These are phyloP conservation scores for Pneumocystis sp. DNA, from an alignment of 1,139 yeast genomes.

Conservation along the genomic window DNA sequence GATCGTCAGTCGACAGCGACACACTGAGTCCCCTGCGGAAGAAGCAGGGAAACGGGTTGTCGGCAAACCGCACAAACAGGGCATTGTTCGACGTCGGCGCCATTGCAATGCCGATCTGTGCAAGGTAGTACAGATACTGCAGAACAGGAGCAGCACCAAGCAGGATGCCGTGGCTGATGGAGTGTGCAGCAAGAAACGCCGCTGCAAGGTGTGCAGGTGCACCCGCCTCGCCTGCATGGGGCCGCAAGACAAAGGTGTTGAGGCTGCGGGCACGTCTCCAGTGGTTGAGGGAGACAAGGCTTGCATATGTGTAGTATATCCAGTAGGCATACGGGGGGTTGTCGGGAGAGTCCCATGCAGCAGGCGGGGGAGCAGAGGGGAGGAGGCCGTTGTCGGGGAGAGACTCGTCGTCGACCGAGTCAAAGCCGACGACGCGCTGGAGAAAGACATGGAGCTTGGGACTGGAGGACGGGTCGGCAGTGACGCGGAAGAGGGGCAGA, in stretches of 20 bases:
- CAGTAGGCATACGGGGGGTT: constrained; percentile 98
- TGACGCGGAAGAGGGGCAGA: constrained; percentile 83
- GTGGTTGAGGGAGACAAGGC: constrained; percentile 68
- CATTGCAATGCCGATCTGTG: constrained; percentile 97
- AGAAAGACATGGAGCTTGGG: constrained; percentile 80
- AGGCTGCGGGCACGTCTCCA: constrained; percentile 61
- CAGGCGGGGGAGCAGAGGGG: constrained; percentile 68
- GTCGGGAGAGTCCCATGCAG: constrained; percentile 55
- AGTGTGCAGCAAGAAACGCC: constrained; percentile 78
- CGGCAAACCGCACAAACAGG: constrained; percentile 82
- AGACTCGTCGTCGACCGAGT: constrained; percentile 95
- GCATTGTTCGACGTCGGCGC: constrained; percentile 96
- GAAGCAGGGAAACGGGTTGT: constrained; percentile 78
- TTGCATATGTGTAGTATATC: constrained; percentile 74
- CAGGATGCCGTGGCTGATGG: constrained; percentile 64
- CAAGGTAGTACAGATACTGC: constrained; percentile 82
- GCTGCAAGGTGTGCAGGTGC: constrained; percentile 93
- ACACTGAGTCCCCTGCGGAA: constrained; percentile 89
- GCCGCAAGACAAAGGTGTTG: constrained; percentile 83
- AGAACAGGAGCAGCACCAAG: constrained; percentile 86
- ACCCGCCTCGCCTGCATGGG: constrained; percentile 99
- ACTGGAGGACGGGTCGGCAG: constrained; percentile 65
- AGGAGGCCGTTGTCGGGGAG: constrained; percentile 72
- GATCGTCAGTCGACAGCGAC: constrained; percentile 87
- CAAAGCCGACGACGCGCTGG: constrained; percentile 93